phyloP scores from a whole-genome alignment of 257 asterid genomes.

The Verbascum thapsus region DNA sequence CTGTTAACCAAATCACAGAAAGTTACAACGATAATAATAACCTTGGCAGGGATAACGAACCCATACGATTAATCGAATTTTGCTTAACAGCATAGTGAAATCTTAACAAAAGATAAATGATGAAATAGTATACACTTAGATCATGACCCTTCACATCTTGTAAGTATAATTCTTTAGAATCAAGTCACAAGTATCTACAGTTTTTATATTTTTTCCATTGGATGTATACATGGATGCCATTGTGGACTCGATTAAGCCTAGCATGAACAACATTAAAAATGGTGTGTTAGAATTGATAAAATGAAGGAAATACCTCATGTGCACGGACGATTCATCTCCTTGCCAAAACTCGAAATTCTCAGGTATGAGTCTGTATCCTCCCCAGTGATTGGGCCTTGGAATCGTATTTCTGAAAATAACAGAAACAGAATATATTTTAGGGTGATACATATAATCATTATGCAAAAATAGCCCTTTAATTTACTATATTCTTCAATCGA shows the following conservation, averaged over 20 bases:
- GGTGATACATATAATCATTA: background rate
- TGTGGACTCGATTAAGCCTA: background rate
- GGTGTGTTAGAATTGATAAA: slow-evolving; percentile 3
- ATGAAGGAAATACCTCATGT: slow-evolving; percentile 26
- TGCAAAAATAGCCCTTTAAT: background rate
- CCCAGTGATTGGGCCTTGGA: slow-evolving; percentile 69
- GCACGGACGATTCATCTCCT: slow-evolving; percentile 48
- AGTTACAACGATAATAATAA: background rate
- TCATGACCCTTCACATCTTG: background rate
- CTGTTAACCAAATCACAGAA: slow-evolving; percentile 24
- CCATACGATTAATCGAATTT: background rate
- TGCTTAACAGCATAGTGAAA: background rate
- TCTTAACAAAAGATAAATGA: background rate
- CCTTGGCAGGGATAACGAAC: background rate
- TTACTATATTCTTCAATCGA: too few relatives aligned
- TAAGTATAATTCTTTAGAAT: background rate
- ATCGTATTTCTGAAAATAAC: slow-evolving; percentile 43
- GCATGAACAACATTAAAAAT: background rate
- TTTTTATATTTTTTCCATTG: background rate
- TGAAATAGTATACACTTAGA: background rate
- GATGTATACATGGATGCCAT: background rate
- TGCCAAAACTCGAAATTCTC: slow-evolving; percentile 73
- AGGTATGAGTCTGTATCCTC: slow-evolving; percentile 69
- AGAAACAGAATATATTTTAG: background rate
- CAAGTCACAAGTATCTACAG: background rate